Conservation (phyloP, 495 filamentous ascomycete species). For the Terfezia claveryi region DNA sequence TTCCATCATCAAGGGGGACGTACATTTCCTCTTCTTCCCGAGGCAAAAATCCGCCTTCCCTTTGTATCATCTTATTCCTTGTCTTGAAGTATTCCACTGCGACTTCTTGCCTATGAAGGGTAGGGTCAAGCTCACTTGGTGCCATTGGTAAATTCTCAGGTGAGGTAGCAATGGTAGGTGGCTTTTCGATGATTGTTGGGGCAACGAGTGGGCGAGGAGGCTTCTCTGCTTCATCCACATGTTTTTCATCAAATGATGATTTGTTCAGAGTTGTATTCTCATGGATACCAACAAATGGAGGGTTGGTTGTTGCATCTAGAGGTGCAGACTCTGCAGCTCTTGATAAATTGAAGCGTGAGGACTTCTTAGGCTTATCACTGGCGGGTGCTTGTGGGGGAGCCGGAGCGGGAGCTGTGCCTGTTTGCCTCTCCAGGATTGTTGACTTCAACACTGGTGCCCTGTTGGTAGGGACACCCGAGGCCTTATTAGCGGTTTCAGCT, state of each 20-base stretch:
- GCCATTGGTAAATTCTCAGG: slow-evolving; percentile 22
- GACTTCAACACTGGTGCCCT: neutral
- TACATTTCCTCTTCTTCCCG: slow-evolving; percentile 36
- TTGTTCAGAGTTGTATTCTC: neutral
- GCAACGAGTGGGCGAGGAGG: neutral
- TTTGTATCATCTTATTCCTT: slow-evolving; percentile 57
- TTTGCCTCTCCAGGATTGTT: neutral
- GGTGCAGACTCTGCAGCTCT: neutral
- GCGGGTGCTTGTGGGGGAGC: neutral
- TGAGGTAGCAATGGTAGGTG: neutral
- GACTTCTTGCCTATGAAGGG: slow-evolving; percentile 51
- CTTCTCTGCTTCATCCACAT: neutral
- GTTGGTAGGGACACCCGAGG: neutral
- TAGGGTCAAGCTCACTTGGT: slow-evolving; percentile 52
- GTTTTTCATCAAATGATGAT: neutral
- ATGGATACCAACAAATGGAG: neutral
- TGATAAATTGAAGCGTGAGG: neutral
- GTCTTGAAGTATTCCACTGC: slow-evolving; percentile 56
- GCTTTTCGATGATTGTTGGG: neutral
- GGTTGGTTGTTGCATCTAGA: neutral
- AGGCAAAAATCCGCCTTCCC: slow-evolving; percentile 51
- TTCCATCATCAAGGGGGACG: slow-evolving; percentile 42
- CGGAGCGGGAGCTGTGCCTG: neutral
- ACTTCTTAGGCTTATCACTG: neutral
- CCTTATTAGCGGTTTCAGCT: neutral